Evolutionary conservation across 1,139 yeast genomes (phyloP).

Genomic region (Meyerozyma guilliermondii): DNA sequence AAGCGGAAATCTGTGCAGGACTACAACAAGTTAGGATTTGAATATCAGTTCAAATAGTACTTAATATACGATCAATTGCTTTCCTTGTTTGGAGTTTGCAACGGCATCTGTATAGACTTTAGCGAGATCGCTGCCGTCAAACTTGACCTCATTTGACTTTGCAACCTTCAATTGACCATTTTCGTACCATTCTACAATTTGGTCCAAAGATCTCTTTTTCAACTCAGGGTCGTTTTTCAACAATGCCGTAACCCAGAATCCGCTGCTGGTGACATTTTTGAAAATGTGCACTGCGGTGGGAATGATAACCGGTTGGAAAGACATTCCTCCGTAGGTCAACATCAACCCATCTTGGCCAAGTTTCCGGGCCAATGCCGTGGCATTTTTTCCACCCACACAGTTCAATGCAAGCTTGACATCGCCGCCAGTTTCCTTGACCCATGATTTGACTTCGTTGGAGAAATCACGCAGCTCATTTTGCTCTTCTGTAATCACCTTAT

Average conservation of each 20-base stretch:
- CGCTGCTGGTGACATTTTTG: conserved; percentile 78
- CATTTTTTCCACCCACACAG: conserved; percentile 88
- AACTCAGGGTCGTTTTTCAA: conserved; percentile 58
- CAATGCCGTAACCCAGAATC: conserved; percentile 91
- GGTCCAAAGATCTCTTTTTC: conserved; percentile 55
- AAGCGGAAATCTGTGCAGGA: neutral
- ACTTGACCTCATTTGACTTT: conserved; percentile 44
- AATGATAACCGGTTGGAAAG: conserved; percentile 84
- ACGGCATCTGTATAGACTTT: conserved; percentile 51
- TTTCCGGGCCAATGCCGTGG: conserved; percentile 78
- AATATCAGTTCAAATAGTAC: neutral
- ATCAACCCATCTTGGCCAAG: conserved; percentile 62
- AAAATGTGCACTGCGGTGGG: conserved; percentile 89
- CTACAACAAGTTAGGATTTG: no score
- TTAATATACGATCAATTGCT: conserved; percentile 33
- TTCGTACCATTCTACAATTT: conserved; percentile 63
- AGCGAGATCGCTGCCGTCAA: conserved; percentile 45
- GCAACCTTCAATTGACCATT: conserved; percentile 59
- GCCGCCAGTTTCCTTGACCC: conserved; percentile 53
- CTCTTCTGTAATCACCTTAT: conserved; percentile 84
- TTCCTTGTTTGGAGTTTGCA: conserved; percentile 37
- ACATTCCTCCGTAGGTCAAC: conserved; percentile 97
- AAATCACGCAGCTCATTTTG: conserved; percentile 68
- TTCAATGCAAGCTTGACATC: conserved; percentile 75
- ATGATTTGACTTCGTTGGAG: conserved; percentile 53